These are phyloP conservation scores for Globisporangium barbulae DNA, from an alignment of 352 stramenopile species.

Conservation along the genomic window DNA sequence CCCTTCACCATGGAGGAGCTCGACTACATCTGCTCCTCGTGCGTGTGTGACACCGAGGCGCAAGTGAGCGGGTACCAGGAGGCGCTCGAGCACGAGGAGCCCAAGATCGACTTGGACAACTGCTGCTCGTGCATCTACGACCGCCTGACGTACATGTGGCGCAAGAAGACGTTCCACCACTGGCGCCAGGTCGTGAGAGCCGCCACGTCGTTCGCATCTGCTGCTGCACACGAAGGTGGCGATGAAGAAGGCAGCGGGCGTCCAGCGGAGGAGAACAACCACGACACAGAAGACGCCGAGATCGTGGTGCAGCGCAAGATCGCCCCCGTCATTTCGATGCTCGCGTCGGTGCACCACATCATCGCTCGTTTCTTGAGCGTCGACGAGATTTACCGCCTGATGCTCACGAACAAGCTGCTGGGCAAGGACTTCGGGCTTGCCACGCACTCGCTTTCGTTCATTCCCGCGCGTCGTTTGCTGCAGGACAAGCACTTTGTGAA, in stretches of 20 bases:
- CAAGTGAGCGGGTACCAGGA: conserved; percentile 33
- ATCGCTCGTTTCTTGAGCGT: conserved; percentile 41
- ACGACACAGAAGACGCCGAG: neutral
- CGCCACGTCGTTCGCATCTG: conserved; percentile 10
- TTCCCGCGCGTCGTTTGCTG: conserved; percentile 41
- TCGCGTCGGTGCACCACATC: conserved; percentile 45
- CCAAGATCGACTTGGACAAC: conserved; percentile 32
- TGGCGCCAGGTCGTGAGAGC: conserved; percentile 47
- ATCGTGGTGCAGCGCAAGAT: neutral
- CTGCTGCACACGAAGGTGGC: conserved; percentile 5
- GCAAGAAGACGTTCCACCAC: conserved; percentile 77
- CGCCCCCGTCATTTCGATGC: conserved; percentile 10
- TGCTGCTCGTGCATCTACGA: conserved; percentile 70
- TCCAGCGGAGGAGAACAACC: neutral
- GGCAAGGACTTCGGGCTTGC: conserved; percentile 37
- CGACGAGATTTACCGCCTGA: conserved; percentile 50
- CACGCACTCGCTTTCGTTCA: conserved; percentile 51
- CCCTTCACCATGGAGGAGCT: conserved; percentile 58
- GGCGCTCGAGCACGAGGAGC: conserved; percentile 22
- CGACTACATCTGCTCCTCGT: conserved; percentile 55
- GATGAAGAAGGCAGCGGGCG: neutral
- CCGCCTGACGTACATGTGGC: conserved; percentile 68
- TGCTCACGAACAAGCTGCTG: conserved; percentile 44
- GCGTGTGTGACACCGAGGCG: conserved; percentile 46
- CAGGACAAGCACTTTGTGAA: conserved; percentile 39